Conservation (phyloP, 495 filamentous ascomycete species). For the Annulohypoxylon stygium region DNA sequence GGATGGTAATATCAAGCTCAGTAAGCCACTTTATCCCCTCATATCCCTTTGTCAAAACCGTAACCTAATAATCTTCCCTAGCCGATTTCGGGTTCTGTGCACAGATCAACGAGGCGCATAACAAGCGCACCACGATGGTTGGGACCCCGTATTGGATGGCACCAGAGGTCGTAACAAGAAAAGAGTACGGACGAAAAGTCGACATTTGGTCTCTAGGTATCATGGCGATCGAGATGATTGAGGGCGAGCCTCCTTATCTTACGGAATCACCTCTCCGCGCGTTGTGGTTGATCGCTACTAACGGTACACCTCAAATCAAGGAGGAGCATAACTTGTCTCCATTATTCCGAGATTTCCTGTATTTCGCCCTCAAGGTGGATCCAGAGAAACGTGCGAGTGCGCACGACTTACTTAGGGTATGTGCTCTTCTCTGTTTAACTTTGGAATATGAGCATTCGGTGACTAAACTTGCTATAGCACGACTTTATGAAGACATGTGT, state of each 20-base stretch:
- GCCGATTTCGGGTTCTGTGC: conserved; percentile 99
- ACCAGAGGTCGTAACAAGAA: conserved; percentile 94
- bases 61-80: conserved; percentile 59
- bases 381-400: conserved; percentile 96
- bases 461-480: conserved; percentile 69
- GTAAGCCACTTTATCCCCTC: conserved; percentile 66
- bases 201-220: conserved; percentile 99
- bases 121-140: conserved; percentile 99
- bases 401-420: conserved; percentile 89
- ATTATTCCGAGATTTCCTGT: conserved; percentile 89
- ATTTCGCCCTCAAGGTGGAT: conserved; percentile 92
- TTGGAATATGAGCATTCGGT: conserved; percentile 52
- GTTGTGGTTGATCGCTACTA: conserved; percentile 95
- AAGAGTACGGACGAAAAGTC: conserved; percentile 98
- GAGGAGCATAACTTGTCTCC: conserved; percentile 85
- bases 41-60: not conserved
- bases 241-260: conserved; percentile 96
- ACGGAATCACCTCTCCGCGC: conserved; percentile 95
- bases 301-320: conserved; percentile 95
- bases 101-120: conserved; percentile 96
- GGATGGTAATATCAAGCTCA: conserved; percentile 97
- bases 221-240: conserved; percentile 99
- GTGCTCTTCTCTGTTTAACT: conserved; percentile 39
- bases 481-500: conserved; percentile 89
- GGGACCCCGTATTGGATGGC: conserved; percentile 99